Evolutionary conservation across 768 basidiomycete genomes (phyloP).

Genomic region (Mrakia gelida): DNA sequence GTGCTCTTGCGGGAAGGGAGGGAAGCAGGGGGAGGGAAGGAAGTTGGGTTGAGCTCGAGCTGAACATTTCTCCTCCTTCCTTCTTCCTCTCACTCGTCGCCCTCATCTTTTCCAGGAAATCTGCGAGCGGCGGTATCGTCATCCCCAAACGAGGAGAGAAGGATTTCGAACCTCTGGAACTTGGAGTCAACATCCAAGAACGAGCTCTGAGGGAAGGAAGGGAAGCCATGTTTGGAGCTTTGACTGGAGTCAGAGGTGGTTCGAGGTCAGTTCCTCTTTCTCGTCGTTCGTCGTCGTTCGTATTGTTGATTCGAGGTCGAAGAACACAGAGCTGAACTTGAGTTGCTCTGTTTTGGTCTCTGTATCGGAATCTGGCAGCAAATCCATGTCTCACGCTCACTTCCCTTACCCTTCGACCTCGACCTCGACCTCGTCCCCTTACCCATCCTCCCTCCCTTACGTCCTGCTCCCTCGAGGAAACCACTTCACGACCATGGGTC

Average conservation of each 20-base stretch:
- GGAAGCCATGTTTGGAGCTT: constrained; percentile 78
- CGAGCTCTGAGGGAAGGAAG: constrained; percentile 75
- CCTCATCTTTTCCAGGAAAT: background rate
- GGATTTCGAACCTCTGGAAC: constrained; percentile 79
- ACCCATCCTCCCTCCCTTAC: constrained; percentile 38
- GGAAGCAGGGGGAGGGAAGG: background rate
- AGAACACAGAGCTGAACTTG: no score
- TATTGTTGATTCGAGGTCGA: background rate
- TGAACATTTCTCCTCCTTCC: background rate
- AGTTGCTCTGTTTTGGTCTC: background rate
- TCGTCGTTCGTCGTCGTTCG: constrained; percentile 47
- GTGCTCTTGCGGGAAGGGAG: background rate
- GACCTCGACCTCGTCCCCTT: constrained; percentile 4
- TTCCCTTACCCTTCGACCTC: constrained; percentile 23
- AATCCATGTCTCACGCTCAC: constrained; percentile 44
- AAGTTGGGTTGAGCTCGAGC: background rate
- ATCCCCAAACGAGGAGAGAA: constrained; percentile 97
- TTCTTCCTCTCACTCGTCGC: background rate
- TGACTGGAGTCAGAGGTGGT: constrained; percentile 67
- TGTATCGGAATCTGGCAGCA: constrained; percentile 35
- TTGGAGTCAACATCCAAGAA: constrained; percentile 54
- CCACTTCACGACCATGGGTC: constrained; percentile 74
- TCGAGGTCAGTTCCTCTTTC: constrained; percentile 57
- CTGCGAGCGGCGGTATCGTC: constrained; percentile 41
- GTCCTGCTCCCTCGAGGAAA: constrained; percentile 60